Percentiles rank a stretch among this genome's conserved stretches.
phyloP scores from a whole-genome alignment of 2,329 filamentous ascomycete species.

The Pseudonectria buxi region DNA sequence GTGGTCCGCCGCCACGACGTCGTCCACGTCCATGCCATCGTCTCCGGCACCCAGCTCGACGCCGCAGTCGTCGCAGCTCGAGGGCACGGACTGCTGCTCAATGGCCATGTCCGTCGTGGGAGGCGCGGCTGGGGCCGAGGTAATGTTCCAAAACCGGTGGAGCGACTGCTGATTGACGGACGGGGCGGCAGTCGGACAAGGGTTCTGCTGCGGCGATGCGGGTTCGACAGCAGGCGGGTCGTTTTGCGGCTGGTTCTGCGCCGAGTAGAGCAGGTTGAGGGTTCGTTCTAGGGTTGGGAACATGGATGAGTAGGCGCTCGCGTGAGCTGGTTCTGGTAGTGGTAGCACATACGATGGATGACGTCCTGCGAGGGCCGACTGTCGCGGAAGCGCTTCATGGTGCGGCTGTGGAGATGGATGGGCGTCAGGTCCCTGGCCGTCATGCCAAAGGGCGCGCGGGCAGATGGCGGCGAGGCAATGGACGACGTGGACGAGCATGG shows the following conservation, averaged over 20 bases:
- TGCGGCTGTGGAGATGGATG: constrained; percentile 47
- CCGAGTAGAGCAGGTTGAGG: constrained; percentile 50
- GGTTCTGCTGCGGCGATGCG: constrained; percentile 5
- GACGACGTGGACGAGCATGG: constrained; percentile 37
- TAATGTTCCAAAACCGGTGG: constrained; percentile 56
- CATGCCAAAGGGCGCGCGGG: constrained; percentile 25
- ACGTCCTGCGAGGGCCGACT: constrained; percentile 49
- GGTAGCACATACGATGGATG: constrained; percentile 48
- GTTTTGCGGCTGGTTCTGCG: constrained; percentile 33
- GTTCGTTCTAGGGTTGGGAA: constrained; percentile 57
- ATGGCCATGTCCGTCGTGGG: constrained; percentile 17
- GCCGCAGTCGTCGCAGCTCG: constrained; percentile 51
- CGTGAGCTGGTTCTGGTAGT: too few relatives aligned
- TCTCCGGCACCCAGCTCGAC: constrained; percentile 15
- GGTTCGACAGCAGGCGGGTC: constrained; percentile 4
- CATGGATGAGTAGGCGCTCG: too few relatives aligned
- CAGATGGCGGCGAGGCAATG: constrained; percentile 31
- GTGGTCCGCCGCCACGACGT: constrained; percentile 18
- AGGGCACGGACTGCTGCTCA: constrained; percentile 14
- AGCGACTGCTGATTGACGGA: constrained; percentile 41
- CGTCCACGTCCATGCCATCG: constrained; percentile 36
- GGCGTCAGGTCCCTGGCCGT: constrained; percentile 26
- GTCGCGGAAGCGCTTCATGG: constrained; percentile 55
- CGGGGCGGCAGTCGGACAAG: constrained; percentile 5
- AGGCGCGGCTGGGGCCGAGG: constrained; percentile 26